Evolutionary conservation across 2,329 filamentous ascomycete genomes (phyloP).

Genomic region (Claviceps pusilla): DNA sequence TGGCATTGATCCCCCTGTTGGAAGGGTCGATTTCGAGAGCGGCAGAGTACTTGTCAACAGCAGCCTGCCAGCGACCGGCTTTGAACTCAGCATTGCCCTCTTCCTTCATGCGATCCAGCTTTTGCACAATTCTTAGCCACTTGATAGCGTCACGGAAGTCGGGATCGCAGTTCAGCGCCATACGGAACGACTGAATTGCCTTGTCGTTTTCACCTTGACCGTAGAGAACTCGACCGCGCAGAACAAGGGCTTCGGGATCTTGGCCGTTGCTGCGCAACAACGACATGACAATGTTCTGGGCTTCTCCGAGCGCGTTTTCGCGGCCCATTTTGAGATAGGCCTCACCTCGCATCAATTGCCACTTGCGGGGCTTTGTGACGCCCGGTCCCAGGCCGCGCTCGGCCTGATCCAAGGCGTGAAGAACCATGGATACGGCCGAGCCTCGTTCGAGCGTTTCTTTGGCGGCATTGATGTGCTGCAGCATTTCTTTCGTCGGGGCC

Average conservation of each 20-base stretch:
- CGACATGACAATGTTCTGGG: constrained; percentile 81
- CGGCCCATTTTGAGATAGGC: constrained; percentile 88
- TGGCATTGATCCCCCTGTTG: constrained; percentile 88
- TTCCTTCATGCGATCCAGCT: constrained; percentile 83
- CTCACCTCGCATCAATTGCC: constrained; percentile 83
- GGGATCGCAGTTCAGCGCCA: constrained; percentile 78
- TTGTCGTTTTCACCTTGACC: constrained; percentile 90
- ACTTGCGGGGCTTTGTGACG: constrained; percentile 76
- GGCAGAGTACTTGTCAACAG: constrained; percentile 69
- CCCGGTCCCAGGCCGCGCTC: constrained; percentile 61
- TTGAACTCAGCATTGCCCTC: constrained; percentile 89
- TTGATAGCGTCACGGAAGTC: constrained; percentile 82
- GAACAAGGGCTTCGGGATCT: constrained; percentile 83
- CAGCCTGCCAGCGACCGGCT: constrained; percentile 60
- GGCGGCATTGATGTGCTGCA: constrained; percentile 64
- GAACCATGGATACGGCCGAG: constrained; percentile 74
- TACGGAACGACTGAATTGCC: constrained; percentile 80
- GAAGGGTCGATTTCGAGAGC: constrained; percentile 72
- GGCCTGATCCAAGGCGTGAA: constrained; percentile 83
- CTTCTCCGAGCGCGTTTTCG: constrained; percentile 75
- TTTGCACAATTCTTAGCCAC: constrained; percentile 78
- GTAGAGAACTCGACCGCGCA: constrained; percentile 77
- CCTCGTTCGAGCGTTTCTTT: constrained; percentile 61
- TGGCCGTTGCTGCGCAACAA: constrained; percentile 74
- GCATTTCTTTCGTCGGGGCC: constrained; percentile 70